Percentiles rank a stretch among this genome's conserved stretches.
phyloP scores from a whole-genome alignment of 179 eudicot species.

The Spergularia azorica region DNA sequence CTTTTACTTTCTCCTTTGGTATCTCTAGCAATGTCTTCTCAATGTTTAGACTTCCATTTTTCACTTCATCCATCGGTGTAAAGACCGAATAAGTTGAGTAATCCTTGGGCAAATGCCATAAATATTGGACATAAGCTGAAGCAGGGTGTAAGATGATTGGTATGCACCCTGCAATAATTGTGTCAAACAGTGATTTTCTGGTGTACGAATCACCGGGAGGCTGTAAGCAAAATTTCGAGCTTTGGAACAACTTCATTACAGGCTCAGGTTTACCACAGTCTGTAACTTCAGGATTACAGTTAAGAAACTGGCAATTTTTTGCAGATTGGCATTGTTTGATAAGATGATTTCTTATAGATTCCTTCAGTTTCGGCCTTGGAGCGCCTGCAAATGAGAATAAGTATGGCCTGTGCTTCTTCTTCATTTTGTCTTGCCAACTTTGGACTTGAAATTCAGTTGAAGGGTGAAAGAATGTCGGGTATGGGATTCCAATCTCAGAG shows the following conservation, averaged over 20 bases:
- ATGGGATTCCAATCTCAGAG: conserved; percentile 37
- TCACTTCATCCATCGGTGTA: conserved; percentile 26
- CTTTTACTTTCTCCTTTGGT: conserved; percentile 20
- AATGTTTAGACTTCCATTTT: conserved; percentile 24
- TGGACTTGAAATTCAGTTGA: conserved; percentile 21
- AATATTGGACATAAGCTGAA: conserved; percentile 32
- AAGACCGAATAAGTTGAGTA: conserved; percentile 28
- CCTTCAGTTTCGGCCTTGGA: conserved; percentile 27
- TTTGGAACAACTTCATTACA: conserved; percentile 30
- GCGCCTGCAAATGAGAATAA: conserved; percentile 44
- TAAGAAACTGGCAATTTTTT: conserved; percentile 21
- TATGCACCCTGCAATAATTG: conserved; percentile 33
- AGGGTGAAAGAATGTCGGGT: conserved; percentile 48
- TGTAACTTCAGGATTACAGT: conserved; percentile 11
- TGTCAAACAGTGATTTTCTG: conserved; percentile 26
- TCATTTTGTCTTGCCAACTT: conserved; percentile 34
- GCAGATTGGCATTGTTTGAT: conserved; percentile 32
- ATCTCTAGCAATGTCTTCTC: conserved; percentile 26
- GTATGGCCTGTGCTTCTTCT: conserved; percentile 18
- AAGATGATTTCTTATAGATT: conserved; percentile 36
- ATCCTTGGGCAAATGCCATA: conserved; percentile 35
- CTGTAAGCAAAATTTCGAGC: conserved; percentile 31
- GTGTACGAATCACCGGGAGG: conserved; percentile 38
- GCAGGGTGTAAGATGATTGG: conserved; percentile 35
- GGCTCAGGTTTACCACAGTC: not conserved